Conservation (phyloP, 225 moss, liverwort and hornwort genomes). For the Physcomitrium patens region DNA sequence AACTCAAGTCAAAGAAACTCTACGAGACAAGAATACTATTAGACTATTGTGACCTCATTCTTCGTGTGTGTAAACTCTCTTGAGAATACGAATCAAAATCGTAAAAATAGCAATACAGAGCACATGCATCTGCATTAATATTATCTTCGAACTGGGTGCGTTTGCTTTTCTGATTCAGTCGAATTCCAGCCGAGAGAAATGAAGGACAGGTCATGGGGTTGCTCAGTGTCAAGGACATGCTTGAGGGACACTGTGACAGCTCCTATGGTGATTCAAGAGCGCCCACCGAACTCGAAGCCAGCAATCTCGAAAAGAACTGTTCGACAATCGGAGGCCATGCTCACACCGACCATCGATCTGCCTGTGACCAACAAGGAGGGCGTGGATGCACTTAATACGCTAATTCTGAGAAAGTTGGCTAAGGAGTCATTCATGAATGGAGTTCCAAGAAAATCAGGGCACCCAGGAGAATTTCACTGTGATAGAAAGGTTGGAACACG, state of each 20-base stretch:
- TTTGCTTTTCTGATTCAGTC: not conserved
- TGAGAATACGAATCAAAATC: not conserved
- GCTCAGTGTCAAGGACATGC: constrained; percentile 52
- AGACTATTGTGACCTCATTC: constrained; percentile 5
- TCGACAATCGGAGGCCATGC: constrained; percentile 24
- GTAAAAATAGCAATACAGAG: constrained; percentile 7
- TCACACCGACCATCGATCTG: constrained; percentile 29
- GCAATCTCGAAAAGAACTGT: constrained; percentile 21
- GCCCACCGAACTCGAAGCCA: constrained; percentile 21
- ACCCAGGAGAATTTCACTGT: constrained; percentile 20
- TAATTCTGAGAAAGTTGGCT: constrained; percentile 50
- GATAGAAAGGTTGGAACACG: constrained; percentile 30
- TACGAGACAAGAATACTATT: not conserved
- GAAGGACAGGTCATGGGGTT: constrained; percentile 59
- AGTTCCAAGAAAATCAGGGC: constrained; percentile 31
- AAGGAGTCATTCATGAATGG: constrained; percentile 46
- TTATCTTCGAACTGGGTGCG: not conserved
- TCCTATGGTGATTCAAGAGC: constrained; percentile 30
- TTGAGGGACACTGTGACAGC: constrained; percentile 49
- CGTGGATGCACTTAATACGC: constrained; percentile 47
- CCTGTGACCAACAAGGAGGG: constrained; percentile 35
- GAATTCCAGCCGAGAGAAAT: constrained; percentile 26
- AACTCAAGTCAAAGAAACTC: not conserved
- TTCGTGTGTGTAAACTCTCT: not conserved
- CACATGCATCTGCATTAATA: constrained; percentile 9